These are phyloP conservation scores for Entamoeba histolytica DNA, from an alignment of 208 protist genomes.

Conservation along the genomic window DNA sequence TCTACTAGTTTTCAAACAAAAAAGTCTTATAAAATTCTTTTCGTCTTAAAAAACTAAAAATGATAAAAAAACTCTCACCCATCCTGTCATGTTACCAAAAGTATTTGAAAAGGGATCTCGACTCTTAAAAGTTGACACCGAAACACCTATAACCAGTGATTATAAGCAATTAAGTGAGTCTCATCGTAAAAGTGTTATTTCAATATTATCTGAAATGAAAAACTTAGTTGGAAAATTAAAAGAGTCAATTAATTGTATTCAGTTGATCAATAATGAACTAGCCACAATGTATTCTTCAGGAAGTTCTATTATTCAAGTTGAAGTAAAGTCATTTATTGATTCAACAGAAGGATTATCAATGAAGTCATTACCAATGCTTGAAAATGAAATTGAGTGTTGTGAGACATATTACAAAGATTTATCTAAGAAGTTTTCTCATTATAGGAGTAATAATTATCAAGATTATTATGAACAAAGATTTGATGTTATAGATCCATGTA, in stretches of 20 bases:
- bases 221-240: not conserved
- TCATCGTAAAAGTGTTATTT: not conserved
- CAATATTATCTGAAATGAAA: not conserved
- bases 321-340: not conserved
- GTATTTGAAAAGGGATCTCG: too few species aligned
- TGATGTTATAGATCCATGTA: not conserved
- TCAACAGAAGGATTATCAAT: not conserved
- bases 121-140: too few species aligned
- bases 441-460: not conserved
- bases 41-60: too few species aligned
- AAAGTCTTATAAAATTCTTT: too few species aligned
- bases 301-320: not conserved
- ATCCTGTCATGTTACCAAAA: too few species aligned
- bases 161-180: not conserved
- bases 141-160: too few species aligned
- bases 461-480: not conserved
- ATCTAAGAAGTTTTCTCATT: not conserved
- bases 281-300: not conserved
- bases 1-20: too few species aligned
- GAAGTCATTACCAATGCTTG: not conserved
- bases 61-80: too few species aligned
- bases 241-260: not conserved
- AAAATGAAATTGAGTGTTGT: not conserved
- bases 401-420: not conserved
- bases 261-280: not conserved